Conservation (phyloP, 495 filamentous ascomycete genomes). For the Penicillium flavigenum region DNA sequence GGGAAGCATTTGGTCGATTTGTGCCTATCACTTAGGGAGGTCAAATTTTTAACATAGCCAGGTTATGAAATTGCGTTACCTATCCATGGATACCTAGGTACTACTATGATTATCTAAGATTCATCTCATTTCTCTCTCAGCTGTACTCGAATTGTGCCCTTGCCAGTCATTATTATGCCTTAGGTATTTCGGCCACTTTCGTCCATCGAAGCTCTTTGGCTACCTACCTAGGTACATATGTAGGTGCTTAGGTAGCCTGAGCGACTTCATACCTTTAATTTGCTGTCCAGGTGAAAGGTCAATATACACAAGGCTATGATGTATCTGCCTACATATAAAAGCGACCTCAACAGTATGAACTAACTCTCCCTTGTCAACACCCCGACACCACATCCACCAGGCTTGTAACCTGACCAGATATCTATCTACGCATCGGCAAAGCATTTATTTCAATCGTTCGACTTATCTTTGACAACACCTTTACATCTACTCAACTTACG, state of each 20-base stretch:
- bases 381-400: neutral
- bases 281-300: neutral
- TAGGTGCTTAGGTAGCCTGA: neutral
- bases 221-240: no score
- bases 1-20: neutral
- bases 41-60: neutral
- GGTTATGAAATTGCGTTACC: neutral
- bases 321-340: neutral
- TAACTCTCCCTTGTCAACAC: no score
- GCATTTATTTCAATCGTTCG: neutral
- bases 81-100: neutral
- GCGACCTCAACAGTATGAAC: neutral
- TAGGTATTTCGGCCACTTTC: neutral
- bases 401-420: neutral
- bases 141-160: neutral
- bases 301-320: neutral
- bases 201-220: neutral
- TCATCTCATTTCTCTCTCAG: neutral
- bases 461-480: neutral
- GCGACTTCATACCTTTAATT: neutral
- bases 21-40: neutral
- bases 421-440: neutral
- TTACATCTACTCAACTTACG: neutral
- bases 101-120: neutral
- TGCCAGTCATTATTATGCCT: neutral